These are phyloP conservation scores for Nothophoma quercina DNA, from an alignment of 2,329 filamentous ascomycete species.

Conservation along the genomic window DNA sequence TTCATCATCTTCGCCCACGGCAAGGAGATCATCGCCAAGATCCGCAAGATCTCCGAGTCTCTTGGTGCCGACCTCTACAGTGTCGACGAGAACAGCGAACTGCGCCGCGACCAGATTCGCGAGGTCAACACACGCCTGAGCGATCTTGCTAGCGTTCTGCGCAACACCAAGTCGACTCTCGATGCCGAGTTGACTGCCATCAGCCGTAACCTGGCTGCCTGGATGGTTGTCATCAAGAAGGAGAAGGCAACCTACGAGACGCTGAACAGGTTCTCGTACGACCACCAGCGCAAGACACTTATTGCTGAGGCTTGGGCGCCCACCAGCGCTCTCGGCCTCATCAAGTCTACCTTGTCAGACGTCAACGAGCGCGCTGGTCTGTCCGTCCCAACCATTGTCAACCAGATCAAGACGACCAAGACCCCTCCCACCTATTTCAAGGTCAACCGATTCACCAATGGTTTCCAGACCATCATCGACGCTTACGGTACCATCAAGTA, in stretches of 20 bases:
- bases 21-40: slow-evolving; percentile 98
- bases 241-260: slow-evolving; percentile 98
- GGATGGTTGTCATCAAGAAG: slow-evolving; percentile 98
- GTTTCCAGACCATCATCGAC: slow-evolving; percentile 98
- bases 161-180: slow-evolving; percentile 93
- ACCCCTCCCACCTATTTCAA: slow-evolving; percentile 97
- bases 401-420: slow-evolving; percentile 96
- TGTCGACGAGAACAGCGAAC: slow-evolving; percentile 96
- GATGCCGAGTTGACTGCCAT: slow-evolving; percentile 94
- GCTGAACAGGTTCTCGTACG: slow-evolving; percentile 95
- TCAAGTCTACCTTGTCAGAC: slow-evolving; percentile 92
- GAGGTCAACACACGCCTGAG: slow-evolving; percentile 94
- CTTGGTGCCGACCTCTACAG: slow-evolving; percentile 95
- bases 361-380: slow-evolving; percentile 95
- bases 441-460: slow-evolving; percentile 98
- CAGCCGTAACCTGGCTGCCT: slow-evolving; percentile 87
- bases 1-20: slow-evolving; percentile 99
- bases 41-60: slow-evolving; percentile 97
- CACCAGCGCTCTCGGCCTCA: slow-evolving; percentile 85
- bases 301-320: slow-evolving; percentile 99
- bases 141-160: slow-evolving; percentile 89
- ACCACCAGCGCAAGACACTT: slow-evolving; percentile 91
- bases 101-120: slow-evolving; percentile 93
- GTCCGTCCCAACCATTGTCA: slow-evolving; percentile 98
- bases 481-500: slow-evolving; percentile 98